Conservation (phyloP, 345 rosid species). For the Euphorbia tirucalli region DNA sequence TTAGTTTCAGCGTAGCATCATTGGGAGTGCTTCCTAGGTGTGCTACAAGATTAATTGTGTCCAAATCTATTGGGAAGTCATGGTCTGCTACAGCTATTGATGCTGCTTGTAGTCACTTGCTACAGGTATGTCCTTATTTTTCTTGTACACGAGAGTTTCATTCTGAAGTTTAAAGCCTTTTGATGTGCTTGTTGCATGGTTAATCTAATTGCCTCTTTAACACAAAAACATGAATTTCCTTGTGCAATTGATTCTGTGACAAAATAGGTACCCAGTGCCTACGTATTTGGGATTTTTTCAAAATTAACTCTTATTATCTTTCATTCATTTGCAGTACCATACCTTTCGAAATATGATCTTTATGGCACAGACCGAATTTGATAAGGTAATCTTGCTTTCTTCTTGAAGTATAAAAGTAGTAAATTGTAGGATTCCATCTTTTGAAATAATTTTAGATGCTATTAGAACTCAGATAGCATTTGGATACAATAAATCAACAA, state of each 20-base stretch:
- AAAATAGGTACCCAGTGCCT: neutral
- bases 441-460: too few relatives aligned
- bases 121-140: conserved; percentile 44
- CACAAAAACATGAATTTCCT: neutral
- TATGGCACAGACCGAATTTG: conserved; percentile 75
- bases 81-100: conserved; percentile 68
- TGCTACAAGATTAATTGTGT: conserved; percentile 41
- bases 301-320: neutral
- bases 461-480: too few relatives aligned
- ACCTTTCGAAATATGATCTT: conserved; percentile 64
- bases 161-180: neutral
- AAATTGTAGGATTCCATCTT: neutral
- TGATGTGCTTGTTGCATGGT: neutral
- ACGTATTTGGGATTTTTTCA: neutral
- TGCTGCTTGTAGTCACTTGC: conserved; percentile 65
- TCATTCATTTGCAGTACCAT: conserved; percentile 60
- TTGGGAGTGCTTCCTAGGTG: conserved; percentile 57
- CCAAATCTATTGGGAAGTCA: conserved; percentile 50
- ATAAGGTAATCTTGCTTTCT: conserved; percentile 43
- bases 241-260: too few relatives aligned
- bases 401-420: neutral
- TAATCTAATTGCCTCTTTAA: neutral
- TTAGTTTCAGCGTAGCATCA: conserved; percentile 47
- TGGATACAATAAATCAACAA: too few relatives aligned
- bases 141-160: neutral